Percentiles rank a stretch among this genome's conserved stretches.
Evolutionary conservation across 2,329 filamentous ascomycete species (phyloP).

Genomic region (Aspergillus carbonarius): DNA sequence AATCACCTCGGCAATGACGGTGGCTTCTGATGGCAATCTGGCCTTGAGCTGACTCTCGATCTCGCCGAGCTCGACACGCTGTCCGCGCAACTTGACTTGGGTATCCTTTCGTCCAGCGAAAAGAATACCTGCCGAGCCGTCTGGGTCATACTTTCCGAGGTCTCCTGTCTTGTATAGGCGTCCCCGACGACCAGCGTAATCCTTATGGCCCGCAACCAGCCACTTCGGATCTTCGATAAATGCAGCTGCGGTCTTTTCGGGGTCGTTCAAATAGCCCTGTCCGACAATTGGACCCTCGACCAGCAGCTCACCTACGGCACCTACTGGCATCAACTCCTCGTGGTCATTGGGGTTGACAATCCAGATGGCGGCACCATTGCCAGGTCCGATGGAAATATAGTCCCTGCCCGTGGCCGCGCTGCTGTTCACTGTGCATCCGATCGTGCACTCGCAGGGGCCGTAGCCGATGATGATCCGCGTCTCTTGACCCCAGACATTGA

Average conservation of each 20-base stretch:
- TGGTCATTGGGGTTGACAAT: slow-evolving; percentile 42
- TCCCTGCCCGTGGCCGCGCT: slow-evolving; percentile 34
- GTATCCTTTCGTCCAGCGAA: slow-evolving; percentile 42
- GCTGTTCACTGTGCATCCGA: slow-evolving; percentile 42
- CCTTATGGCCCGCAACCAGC: slow-evolving; percentile 30
- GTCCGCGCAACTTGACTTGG: slow-evolving; percentile 44
- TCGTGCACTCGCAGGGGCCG: slow-evolving; percentile 44
- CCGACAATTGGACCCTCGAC: slow-evolving; percentile 50
- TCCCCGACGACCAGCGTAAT: slow-evolving; percentile 27
- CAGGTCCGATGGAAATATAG: slow-evolving; percentile 41
- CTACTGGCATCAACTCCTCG: slow-evolving; percentile 41
- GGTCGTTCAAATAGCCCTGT: slow-evolving; percentile 47
- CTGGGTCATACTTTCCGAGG: slow-evolving; percentile 38
- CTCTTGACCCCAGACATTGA: slow-evolving; percentile 42
- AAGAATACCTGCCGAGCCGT: slow-evolving; percentile 38
- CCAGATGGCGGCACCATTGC: slow-evolving; percentile 40
- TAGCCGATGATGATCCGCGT: slow-evolving; percentile 48
- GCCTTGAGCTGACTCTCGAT: slow-evolving; percentile 39
- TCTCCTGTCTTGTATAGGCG: slow-evolving; percentile 45
- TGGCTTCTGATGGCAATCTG: slow-evolving; percentile 30
- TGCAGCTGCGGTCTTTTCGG: slow-evolving; percentile 33
- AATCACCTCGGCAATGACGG: slow-evolving; percentile 53
- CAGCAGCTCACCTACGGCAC: slow-evolving; percentile 49
- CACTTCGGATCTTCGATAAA: slow-evolving; percentile 42
- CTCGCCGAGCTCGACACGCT: slow-evolving; percentile 45